These are phyloP conservation scores for Inonotus obliquus DNA, from an alignment of 1,284 basidiomycete species.

Conservation along the genomic window DNA sequence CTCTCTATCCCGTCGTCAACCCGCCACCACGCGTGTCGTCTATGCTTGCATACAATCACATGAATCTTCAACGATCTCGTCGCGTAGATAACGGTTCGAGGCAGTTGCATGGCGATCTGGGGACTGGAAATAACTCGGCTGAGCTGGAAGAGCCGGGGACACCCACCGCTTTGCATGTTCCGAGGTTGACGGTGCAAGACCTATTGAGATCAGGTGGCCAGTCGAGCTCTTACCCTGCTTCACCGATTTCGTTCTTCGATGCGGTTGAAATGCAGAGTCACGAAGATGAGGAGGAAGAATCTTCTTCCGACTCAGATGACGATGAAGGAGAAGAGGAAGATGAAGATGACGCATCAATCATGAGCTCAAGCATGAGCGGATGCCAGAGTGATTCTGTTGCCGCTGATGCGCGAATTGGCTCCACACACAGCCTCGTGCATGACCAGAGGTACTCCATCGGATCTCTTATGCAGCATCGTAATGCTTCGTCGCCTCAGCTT, in stretches of 20 bases:
- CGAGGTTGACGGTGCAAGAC: not conserved
- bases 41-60: slow-evolving; percentile 22
- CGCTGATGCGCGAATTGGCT: not conserved
- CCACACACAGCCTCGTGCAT: not conserved
- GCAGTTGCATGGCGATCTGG: not conserved
- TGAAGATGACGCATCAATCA: slow-evolving; percentile 7
- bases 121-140: not conserved
- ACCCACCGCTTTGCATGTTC: slow-evolving; percentile 8
- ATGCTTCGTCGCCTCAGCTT: slow-evolving; percentile 14
- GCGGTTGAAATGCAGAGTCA: slow-evolving; percentile 62
- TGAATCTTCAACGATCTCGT: slow-evolving; percentile 16
- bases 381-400: slow-evolving; percentile 10
- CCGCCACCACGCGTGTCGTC: slow-evolving; percentile 54
- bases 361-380: slow-evolving; percentile 15
- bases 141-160: slow-evolving; percentile 9
- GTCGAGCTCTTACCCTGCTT: slow-evolving; percentile 52
- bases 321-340: slow-evolving; percentile 28
- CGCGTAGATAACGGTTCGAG: slow-evolving; percentile 19
- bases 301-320: slow-evolving; percentile 45
- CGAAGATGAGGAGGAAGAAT: slow-evolving; percentile 56
- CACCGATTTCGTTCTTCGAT: slow-evolving; percentile 70
- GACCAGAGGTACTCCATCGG: not conserved
- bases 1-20: slow-evolving; percentile 34
- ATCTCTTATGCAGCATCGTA: slow-evolving; percentile 7
- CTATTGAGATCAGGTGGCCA: not conserved